Conservation (phyloP, 768 basidiomycete genomes). For the Pleurotus sapidus region DNA sequence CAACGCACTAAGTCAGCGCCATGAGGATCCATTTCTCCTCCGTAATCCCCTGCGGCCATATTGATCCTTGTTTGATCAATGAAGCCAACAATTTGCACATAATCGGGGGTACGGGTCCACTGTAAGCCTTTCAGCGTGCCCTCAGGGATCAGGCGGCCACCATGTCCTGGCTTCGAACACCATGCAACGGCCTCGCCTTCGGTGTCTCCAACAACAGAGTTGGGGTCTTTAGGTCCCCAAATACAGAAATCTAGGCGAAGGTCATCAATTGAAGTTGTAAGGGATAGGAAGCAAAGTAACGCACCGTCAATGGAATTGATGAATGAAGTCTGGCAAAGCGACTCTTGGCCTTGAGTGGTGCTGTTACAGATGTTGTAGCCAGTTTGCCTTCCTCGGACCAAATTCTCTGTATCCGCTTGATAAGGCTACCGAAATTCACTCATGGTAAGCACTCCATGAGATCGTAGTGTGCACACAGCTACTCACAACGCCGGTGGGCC, state of each 20-base stretch:
- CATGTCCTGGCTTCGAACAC: conserved; percentile 73
- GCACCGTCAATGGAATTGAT: conserved; percentile 52
- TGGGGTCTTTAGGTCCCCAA: conserved; percentile 53
- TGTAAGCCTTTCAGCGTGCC: conserved; percentile 70
- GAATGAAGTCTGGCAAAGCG: conserved; percentile 58
- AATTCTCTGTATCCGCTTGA: conserved; percentile 40
- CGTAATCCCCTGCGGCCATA: conserved; percentile 48
- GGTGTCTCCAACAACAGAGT: conserved; percentile 56
- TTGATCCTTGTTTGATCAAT: conserved; percentile 73
- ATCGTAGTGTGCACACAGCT: too few species aligned
- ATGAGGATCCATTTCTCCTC: conserved; percentile 72
- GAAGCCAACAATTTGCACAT: conserved; percentile 58
- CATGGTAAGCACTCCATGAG: not conserved
- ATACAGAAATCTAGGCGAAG: conserved; percentile 71
- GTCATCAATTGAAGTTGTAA: not conserved
- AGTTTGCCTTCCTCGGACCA: conserved; percentile 48
- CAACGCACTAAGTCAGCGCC: conserved; percentile 47
- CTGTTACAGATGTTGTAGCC: conserved; percentile 63
- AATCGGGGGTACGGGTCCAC: conserved; percentile 61
- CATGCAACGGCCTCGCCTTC: conserved; percentile 75
- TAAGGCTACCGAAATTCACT: conserved; percentile 39
- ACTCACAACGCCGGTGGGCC: conserved; percentile 1
- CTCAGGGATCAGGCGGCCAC: conserved; percentile 68
- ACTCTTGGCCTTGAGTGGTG: conserved; percentile 50
- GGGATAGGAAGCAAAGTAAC: not conserved